phyloP scores from a whole-genome alignment of 2,329 filamentous ascomycete species.

The Diaporthe eres region DNA sequence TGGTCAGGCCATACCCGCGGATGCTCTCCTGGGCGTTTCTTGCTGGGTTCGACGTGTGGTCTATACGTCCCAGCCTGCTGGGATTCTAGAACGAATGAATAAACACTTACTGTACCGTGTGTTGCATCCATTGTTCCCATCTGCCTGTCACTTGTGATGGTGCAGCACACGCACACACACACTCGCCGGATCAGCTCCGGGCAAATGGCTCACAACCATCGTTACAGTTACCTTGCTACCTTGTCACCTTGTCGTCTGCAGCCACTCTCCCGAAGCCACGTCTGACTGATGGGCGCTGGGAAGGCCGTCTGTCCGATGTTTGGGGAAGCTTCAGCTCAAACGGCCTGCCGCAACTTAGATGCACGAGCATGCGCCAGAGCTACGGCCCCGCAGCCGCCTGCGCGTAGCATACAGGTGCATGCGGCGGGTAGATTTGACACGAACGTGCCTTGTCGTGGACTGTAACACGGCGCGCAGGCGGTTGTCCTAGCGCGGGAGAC shows the following conservation, averaged over 20 bases:
- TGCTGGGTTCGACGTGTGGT: not conserved
- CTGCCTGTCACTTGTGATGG: not conserved
- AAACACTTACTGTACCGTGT: not conserved
- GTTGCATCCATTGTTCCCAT: slow-evolving; percentile 1
- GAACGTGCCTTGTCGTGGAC: not conserved
- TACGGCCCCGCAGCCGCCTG: not conserved
- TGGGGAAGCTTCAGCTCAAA: slow-evolving; percentile 13
- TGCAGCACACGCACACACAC: not conserved
- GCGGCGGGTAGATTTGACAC: slow-evolving; percentile 1
- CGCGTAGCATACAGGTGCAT: not conserved
- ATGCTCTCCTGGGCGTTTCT: slow-evolving; percentile 9
- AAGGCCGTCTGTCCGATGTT: slow-evolving; percentile 21
- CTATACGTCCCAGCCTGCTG: not conserved
- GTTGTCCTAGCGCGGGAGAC: slow-evolving; percentile 29
- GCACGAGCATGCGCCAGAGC: slow-evolving; percentile 9
- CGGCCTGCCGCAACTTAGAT: slow-evolving; percentile 24
- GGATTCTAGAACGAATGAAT: slow-evolving; percentile 11
- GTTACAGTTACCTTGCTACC: not conserved
- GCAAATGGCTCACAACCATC: slow-evolving; percentile 3
- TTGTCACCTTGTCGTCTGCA: not conserved
- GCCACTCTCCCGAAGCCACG: not conserved
- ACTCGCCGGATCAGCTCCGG: not conserved
- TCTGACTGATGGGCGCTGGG: not conserved
- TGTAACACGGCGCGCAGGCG: slow-evolving; percentile 20
- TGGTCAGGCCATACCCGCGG: slow-evolving; percentile 20